Conservation (phyloP, 192 early-diverging fungal species). For the Podila clonocystis region DNA sequence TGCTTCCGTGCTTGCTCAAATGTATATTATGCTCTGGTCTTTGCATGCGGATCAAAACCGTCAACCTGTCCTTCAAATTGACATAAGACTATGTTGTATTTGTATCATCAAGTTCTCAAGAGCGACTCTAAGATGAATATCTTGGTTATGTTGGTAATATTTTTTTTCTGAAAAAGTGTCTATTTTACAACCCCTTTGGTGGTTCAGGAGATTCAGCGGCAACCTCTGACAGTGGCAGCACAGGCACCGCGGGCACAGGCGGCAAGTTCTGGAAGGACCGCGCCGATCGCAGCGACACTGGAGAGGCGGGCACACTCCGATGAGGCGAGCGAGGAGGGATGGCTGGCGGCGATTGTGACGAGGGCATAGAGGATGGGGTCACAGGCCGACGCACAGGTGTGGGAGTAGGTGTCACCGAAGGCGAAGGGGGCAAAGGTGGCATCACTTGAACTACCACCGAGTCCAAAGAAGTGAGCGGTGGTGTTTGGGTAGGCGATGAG, state of each 20-base stretch:
- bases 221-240: neutral
- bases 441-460: neutral
- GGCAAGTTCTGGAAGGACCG: neutral
- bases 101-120: too few relatives aligned
- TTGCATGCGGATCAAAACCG: too few relatives aligned
- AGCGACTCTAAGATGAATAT: too few relatives aligned
- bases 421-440: neutral
- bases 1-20: too few relatives aligned
- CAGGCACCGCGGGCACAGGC: neutral
- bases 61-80: too few relatives aligned
- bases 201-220: too few relatives aligned
- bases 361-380: neutral
- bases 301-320: constrained; percentile 25
- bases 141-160: too few relatives aligned
- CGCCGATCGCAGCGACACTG: constrained; percentile 16
- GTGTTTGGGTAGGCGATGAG: neutral
- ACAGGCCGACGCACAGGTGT: neutral
- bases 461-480: neutral
- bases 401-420: neutral
- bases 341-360: neutral
- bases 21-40: too few relatives aligned
- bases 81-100: too few relatives aligned
- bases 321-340: constrained; percentile 37
- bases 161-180: too few relatives aligned
- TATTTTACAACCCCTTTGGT: too few relatives aligned